Base-by-base conservation (phyloP, 164 flowering plant genomes). In the Sextonia rubra region DNA sequence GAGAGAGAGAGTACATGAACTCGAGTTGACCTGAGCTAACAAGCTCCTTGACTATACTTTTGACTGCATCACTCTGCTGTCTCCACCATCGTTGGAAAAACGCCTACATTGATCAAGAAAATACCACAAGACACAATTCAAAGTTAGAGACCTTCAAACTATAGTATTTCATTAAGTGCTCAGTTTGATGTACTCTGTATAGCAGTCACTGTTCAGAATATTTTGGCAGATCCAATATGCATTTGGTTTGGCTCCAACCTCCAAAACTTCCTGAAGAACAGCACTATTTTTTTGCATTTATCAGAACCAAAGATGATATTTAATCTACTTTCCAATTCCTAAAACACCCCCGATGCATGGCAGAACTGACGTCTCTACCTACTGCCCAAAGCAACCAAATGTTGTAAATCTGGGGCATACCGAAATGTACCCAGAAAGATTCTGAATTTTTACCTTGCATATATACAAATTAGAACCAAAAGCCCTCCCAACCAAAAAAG, bases 81-180 rank as follows among this genome's bases (percentile, higher is more conserved):
- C 88, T 82, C 97, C 98, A 92, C 98, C 98, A 94, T 12, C 97
- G 82, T 80, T 91, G 95, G 82, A 94, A 92, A 84, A 94, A 94
- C 1, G 97, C 97, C 98, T 91, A 81, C 52, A 78, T 14, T 56
- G 71, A 61, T 17, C 47, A 76, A 8, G 22, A 55, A 20, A 69
- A 26, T 12, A 14, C 30, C 26, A 12, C 11, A 8, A 15, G 9
- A 3, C 44, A 64, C 29, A 15, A 29, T 18, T 29, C 44, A 29
- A 64, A 64, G 32, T 25, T 14, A 64, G 37, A 20, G 44, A 64
- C 18, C n/a, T 52, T 52, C 18, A 52, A 52, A 52, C 20, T 52
- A 52, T 3, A 52, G 6, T 14, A 52, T 18, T 1, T 14, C 58
- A 15, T 3, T 52, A 15, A 52, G 17, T 52, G 18, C 17, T 47